Evolutionary conservation across 208 protist species (phyloP).

Genomic region (Crithidia fasciculata): DNA sequence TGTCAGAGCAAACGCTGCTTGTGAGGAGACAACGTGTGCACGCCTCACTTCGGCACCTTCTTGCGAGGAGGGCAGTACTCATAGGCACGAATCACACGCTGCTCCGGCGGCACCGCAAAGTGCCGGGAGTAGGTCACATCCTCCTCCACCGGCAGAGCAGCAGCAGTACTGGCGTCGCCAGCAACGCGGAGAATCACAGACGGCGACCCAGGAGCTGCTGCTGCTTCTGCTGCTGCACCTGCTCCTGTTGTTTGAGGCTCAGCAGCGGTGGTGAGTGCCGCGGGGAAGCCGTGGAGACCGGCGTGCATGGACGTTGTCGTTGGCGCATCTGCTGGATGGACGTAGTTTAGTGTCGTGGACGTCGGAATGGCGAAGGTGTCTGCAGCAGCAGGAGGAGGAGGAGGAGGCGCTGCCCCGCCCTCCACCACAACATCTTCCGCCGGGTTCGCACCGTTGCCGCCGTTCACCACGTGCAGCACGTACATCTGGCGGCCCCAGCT

Average conservation of each 20-base stretch:
- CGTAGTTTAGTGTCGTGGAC: constrained; percentile 5
- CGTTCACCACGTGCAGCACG: constrained; percentile 1
- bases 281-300: no score
- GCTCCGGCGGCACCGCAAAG: constrained; percentile 43
- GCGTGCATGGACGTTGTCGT: not conserved
- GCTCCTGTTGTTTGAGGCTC: no score
- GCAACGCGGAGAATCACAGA: not conserved
- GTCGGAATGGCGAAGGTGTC: constrained; percentile 1
- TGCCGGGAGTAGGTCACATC: constrained; percentile 44
- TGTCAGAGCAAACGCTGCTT: no score
- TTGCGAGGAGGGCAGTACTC: constrained; percentile 61
- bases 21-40: no score
- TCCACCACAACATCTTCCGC: constrained; percentile 26
- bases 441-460: not conserved
- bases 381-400: not conserved
- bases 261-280: no score
- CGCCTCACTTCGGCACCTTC: constrained; percentile 11
- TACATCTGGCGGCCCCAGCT: constrained; percentile 27
- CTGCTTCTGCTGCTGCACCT: no score
- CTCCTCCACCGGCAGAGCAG: not conserved
- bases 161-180: not conserved
- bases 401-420: not conserved
- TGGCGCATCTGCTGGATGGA: not conserved
- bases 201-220: not conserved
- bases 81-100: constrained; percentile 62